These are phyloP conservation scores for Wallemia mellicola DNA, from an alignment of 1,284 basidiomycete genomes.

Conservation along the genomic window DNA sequence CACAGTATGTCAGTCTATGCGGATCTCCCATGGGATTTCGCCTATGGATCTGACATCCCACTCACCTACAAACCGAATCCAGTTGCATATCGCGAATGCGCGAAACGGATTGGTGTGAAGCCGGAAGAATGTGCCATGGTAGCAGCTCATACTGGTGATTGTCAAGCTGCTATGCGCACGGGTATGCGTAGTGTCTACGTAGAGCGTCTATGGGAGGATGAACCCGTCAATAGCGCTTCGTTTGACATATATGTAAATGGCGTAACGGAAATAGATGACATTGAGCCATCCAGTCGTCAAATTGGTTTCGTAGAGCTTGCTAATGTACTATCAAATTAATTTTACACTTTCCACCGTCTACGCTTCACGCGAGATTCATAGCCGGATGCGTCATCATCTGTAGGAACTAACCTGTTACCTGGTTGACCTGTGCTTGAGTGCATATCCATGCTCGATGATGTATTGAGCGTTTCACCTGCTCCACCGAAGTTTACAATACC, in stretches of 20 bases:
- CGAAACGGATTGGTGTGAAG: constrained; percentile 22
- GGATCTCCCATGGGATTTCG: constrained; percentile 28
- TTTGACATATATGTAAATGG: background rate
- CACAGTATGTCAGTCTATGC: constrained; percentile 30
- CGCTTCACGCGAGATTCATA: background rate
- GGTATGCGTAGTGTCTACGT: constrained; percentile 26
- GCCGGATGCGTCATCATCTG: background rate
- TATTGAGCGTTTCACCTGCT: background rate
- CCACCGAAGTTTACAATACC: background rate
- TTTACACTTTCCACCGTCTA: background rate
- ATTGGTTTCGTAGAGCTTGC: background rate
- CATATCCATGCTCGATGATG: background rate
- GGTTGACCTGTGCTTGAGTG: background rate
- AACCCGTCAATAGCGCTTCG: background rate
- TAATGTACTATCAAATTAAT: background rate
- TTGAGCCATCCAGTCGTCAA: background rate
- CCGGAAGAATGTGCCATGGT: constrained; percentile 29
- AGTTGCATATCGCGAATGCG: constrained; percentile 21
- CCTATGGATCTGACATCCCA: constrained; percentile 29
- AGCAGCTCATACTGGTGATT: constrained; percentile 29
- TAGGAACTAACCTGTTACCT: background rate
- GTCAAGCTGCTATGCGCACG: constrained; percentile 21
- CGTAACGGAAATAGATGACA: background rate
- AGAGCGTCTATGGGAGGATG: constrained; percentile 19
- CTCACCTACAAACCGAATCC: constrained; percentile 30